Evolutionary conservation across 1,284 basidiomycete genomes (phyloP).

Genomic region (Uromyces viciae-fabae): DNA sequence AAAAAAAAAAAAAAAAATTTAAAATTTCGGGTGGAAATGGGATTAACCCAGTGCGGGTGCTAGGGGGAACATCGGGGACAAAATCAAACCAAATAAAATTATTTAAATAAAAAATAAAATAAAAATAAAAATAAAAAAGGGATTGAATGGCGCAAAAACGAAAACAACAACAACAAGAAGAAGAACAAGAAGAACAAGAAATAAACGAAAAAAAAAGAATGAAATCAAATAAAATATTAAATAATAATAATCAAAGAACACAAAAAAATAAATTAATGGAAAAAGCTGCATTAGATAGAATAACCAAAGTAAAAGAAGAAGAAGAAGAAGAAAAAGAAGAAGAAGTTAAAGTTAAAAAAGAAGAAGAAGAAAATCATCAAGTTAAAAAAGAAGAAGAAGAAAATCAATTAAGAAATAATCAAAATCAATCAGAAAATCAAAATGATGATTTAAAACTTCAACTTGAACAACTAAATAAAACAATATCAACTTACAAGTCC

Average conservation of each 20-base stretch:
- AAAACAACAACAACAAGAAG: background rate
- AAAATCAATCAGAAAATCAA: background rate
- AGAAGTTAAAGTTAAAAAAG: background rate
- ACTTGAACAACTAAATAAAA: constrained; percentile 10
- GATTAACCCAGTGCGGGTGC: too few species aligned
- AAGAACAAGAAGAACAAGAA: background rate
- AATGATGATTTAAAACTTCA: background rate
- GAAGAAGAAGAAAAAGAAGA: background rate
- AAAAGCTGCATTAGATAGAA: constrained; percentile 1
- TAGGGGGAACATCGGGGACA: too few species aligned
- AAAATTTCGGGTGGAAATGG: too few species aligned
- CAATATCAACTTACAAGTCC: background rate
- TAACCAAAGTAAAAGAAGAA: background rate
- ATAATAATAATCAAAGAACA: background rate
- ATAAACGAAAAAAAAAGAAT: background rate
- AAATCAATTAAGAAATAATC: too few species aligned
- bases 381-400: too few species aligned
- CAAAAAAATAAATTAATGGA: constrained; percentile 10
- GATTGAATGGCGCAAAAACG: background rate
- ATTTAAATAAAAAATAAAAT: too few species aligned
- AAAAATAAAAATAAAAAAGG: background rate
- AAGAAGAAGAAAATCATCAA: too few species aligned
- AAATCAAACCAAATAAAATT: too few species aligned
- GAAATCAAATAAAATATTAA: background rate
- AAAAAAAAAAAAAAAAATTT: too few species aligned